Conservation (phyloP, 305 asterid genomes). For the Ajuga reptans region DNA sequence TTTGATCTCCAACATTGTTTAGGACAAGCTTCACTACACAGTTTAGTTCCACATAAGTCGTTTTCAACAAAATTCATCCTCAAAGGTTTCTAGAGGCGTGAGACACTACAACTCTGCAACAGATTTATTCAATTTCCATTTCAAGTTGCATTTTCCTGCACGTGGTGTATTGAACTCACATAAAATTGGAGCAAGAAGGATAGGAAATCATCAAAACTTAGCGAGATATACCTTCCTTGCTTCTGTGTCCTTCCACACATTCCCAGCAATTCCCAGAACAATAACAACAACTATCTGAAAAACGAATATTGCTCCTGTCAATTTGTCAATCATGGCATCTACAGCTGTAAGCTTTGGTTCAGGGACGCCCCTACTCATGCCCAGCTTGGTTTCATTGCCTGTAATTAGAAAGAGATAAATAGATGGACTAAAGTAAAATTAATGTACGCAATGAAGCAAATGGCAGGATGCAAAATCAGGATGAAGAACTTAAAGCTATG, state of each 20-base stretch:
- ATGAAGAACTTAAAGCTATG: conserved; percentile 3
- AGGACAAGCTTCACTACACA: conserved; percentile 8
- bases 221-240: conserved; percentile 65
- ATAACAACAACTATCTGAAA: conserved; percentile 92
- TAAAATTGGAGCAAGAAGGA: conserved; percentile 15
- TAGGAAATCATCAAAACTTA: conserved; percentile 12
- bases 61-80: not conserved
- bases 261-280: conserved; percentile 91
- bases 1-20: conserved; percentile 2
- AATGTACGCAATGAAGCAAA: not conserved
- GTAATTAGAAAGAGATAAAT: conserved; percentile 20
- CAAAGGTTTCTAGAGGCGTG: not conserved
- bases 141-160: conserved; percentile 11
- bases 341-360: conserved; percentile 98
- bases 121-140: not conserved
- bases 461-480: conserved; percentile 10
- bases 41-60: conserved; percentile 11
- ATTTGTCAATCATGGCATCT: conserved; percentile 98
- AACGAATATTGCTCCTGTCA: conserved; percentile 95
- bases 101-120: not conserved
- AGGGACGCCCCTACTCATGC: conserved; percentile 95
- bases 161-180: not conserved
- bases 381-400: conserved; percentile 98
- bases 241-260: conserved; percentile 96
- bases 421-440: not conserved